Evolutionary conservation across 768 basidiomycete genomes (phyloP).

Genomic region (Favolaschia claudopus): DNA sequence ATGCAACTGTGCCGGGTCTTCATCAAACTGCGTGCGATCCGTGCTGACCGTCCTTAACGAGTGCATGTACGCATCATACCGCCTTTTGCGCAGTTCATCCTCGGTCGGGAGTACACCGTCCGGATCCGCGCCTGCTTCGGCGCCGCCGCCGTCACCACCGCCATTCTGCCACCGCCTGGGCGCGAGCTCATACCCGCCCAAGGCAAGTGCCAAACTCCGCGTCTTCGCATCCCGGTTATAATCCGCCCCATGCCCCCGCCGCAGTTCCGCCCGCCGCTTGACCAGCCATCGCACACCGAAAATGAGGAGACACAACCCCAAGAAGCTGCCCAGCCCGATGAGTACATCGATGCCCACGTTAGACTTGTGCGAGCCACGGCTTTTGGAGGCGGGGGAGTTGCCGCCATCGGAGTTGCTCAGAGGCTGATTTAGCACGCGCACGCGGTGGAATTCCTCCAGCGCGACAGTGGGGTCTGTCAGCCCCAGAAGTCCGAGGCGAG

Average conservation of each 20-base stretch:
- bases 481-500: conserved; percentile 66
- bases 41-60: conserved; percentile 42
- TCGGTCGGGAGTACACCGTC: conserved; percentile 40
- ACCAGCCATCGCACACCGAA: conserved; percentile 64
- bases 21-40: conserved; percentile 38
- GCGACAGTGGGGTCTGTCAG: conserved; percentile 71
- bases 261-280: conserved; percentile 47
- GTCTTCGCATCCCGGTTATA: conserved; percentile 27
- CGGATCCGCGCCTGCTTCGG: conserved; percentile 36
- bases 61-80: conserved; percentile 48
- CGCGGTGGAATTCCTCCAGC: conserved; percentile 70
- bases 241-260: conserved; percentile 23
- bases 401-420: conserved; percentile 38
- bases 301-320: conserved; percentile 59
- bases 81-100: conserved; percentile 47
- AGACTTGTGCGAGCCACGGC: conserved; percentile 44
- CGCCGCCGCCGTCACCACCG: conserved; percentile 26
- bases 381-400: conserved; percentile 14
- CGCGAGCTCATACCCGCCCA: conserved; percentile 12
- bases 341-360: conserved; percentile 71
- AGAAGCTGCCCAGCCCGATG: conserved; percentile 64
- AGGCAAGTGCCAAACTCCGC: conserved; percentile 15
- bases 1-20: not conserved
- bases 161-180: conserved; percentile 11
- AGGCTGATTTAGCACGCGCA: conserved; percentile 72